Conservation (phyloP, 495 filamentous ascomycete species). For the Aspergillus asperescens region DNA sequence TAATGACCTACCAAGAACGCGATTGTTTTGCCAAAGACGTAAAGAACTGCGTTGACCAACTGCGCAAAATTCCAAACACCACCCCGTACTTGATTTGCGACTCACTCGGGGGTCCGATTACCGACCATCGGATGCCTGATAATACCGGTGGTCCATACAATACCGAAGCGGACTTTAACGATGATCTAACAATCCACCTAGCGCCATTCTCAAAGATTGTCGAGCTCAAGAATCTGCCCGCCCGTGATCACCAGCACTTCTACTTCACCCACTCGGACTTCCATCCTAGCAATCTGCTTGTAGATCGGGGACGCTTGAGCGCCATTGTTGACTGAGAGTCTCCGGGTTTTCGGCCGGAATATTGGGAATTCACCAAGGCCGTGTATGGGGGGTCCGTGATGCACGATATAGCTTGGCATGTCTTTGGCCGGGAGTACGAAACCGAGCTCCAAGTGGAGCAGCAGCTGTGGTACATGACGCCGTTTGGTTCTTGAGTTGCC, state of each 20-base stretch:
- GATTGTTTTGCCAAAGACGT: conserved; percentile 18
- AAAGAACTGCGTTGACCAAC: conserved; percentile 8
- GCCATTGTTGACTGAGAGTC: conserved; percentile 33
- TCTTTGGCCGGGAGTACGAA: not conserved
- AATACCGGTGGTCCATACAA: conserved; percentile 16
- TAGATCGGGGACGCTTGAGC: conserved; percentile 19
- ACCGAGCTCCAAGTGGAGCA: not conserved
- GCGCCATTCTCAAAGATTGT: not conserved
- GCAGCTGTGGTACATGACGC: no score
- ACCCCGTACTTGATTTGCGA: conserved; percentile 18
- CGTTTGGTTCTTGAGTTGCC: no score
- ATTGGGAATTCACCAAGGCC: conserved; percentile 32
- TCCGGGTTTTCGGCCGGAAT: conserved; percentile 30
- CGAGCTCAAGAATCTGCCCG: not conserved
- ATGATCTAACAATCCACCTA: not conserved
- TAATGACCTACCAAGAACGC: conserved; percentile 20
- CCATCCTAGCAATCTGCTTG: conserved; percentile 23
- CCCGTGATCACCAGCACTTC: not conserved
- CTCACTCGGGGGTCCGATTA: conserved; percentile 14
- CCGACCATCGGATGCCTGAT: conserved; percentile 19
- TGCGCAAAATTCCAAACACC: conserved; percentile 21
- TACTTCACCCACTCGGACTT: conserved; percentile 29
- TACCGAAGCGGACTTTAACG: conserved; percentile 14
- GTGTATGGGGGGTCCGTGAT: conserved; percentile 13
- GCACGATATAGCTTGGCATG: not conserved